phyloP scores from a whole-genome alignment of 1,139 yeast species.

The Petasospora fabianii region DNA sequence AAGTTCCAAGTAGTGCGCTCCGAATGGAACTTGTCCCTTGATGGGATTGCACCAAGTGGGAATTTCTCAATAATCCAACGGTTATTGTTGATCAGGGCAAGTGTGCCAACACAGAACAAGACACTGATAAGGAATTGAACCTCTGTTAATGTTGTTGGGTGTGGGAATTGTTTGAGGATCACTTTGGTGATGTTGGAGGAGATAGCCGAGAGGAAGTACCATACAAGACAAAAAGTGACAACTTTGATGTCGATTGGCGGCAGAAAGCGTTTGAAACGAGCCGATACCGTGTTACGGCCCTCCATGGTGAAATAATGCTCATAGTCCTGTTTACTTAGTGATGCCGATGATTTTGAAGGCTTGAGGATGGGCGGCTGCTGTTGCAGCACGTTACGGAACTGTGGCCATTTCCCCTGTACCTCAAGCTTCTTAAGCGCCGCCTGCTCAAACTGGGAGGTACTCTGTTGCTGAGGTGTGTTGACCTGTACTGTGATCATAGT shows the following conservation, averaged over 20 bases:
- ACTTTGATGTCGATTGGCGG: slow-evolving; percentile 32
- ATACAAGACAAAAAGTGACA: slow-evolving; percentile 52
- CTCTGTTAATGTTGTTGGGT: slow-evolving; percentile 84
- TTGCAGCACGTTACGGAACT: slow-evolving; percentile 3
- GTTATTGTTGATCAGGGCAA: slow-evolving; percentile 20
- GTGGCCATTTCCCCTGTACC: slow-evolving; percentile 11
- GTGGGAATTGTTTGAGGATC: slow-evolving; percentile 62
- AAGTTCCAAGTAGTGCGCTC: slow-evolving; percentile 34
- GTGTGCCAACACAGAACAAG: slow-evolving; percentile 40
- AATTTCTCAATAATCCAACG: slow-evolving; percentile 31
- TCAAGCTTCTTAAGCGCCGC: slow-evolving; percentile 14
- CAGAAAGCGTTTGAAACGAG: slow-evolving; percentile 13
- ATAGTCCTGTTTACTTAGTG: slow-evolving; percentile 22
- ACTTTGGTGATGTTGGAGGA: slow-evolving; percentile 79
- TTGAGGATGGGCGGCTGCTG: slow-evolving; percentile 18
- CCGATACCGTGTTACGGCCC: slow-evolving; percentile 14
- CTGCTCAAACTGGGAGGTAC: slow-evolving; percentile 15
- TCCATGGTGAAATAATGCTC: slow-evolving; percentile 22
- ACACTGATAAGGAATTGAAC: slow-evolving; percentile 76
- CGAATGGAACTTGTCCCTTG: slow-evolving; percentile 11
- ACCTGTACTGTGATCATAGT: slow-evolving; percentile 26
- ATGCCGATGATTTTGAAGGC: slow-evolving; percentile 26
- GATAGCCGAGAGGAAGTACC: slow-evolving; percentile 82
- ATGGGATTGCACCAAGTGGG: slow-evolving; percentile 60
- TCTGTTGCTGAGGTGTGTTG: slow-evolving; percentile 18